These are phyloP conservation scores for Tricholoma sp. DNA, from an alignment of 768 basidiomycete genomes.

Conservation along the genomic window DNA sequence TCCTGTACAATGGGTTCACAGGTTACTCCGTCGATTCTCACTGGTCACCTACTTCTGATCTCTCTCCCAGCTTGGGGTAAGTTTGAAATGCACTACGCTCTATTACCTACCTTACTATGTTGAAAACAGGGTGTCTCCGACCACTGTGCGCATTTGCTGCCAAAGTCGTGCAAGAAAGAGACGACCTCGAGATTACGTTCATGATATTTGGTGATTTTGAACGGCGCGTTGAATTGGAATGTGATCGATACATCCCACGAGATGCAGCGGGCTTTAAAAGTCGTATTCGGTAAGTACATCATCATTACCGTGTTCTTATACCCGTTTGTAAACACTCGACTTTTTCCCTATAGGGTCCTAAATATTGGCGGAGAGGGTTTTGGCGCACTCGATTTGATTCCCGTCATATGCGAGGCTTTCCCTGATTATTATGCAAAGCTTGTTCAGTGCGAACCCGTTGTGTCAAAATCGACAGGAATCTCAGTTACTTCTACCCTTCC, in stretches of 20 bases:
- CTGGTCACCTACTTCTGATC: slow-evolving; percentile 1
- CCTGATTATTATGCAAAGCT: neutral
- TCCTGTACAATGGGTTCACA: neutral
- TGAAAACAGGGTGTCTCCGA: neutral
- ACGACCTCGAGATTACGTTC: neutral
- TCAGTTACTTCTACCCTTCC: neutral
- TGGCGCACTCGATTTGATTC: neutral
- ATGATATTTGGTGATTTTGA: neutral
- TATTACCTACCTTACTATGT: neutral
- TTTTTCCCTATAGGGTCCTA: neutral
- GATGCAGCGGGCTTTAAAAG: neutral
- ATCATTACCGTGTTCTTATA: neutral
- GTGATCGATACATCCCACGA: neutral
- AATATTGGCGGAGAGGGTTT: neutral
- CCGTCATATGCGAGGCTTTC: neutral
- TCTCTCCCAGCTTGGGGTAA: neutral
- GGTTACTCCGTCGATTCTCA: neutral
- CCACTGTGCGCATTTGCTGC: neutral
- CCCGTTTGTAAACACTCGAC: neutral
- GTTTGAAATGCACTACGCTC: neutral
- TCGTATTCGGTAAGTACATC: neutral
- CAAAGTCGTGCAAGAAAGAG: neutral
- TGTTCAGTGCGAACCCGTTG: neutral
- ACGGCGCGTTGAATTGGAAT: neutral
- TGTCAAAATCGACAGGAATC: neutral